A percentile compares a stretch with the other conserved stretches of the same genome.
Conservation (phyloP, 192 early-diverging fungal genomes). For the Mortierella antarctica region DNA sequence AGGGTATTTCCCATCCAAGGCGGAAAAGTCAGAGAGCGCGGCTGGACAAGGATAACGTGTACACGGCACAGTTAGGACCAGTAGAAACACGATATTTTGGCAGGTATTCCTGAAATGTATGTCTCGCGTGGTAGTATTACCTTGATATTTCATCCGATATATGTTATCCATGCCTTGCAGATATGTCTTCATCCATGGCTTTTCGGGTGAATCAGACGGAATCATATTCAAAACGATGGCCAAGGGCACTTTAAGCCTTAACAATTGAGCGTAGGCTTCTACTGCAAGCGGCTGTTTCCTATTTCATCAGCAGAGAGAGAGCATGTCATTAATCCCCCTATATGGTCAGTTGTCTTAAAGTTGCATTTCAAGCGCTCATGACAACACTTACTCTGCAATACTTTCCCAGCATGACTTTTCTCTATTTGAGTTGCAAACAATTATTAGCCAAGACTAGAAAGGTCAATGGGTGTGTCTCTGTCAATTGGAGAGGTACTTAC, state of each 20-base stretch:
- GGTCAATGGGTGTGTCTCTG: too few relatives aligned
- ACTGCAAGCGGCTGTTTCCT: slow-evolving; percentile 34
- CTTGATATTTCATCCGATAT: slow-evolving; percentile 20
- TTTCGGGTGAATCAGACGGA: slow-evolving; percentile 14
- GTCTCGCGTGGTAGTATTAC: background rate
- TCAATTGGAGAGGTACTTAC: too few relatives aligned
- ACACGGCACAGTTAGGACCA: background rate
- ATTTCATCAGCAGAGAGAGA: background rate
- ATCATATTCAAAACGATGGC: slow-evolving; percentile 27
- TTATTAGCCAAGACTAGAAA: too few relatives aligned
- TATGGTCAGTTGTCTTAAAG: background rate
- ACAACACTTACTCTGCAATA: slow-evolving; percentile 21
- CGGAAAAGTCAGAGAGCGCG: slow-evolving; percentile 16
- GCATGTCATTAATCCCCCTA: background rate
- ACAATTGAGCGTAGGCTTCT: slow-evolving; percentile 24
- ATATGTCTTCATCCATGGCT: slow-evolving; percentile 34
- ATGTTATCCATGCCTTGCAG: slow-evolving; percentile 25
- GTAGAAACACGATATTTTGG: background rate
- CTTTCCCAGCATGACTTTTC: slow-evolving; percentile 33
- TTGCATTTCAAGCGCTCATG: background rate
- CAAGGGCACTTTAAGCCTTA: slow-evolving; percentile 7
- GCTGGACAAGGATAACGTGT: background rate
- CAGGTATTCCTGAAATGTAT: background rate
- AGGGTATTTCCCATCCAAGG: slow-evolving; percentile 21
- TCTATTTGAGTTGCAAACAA: background rate